Base-by-base conservation (phyloP, 805 yeast genomes). In the Maudiozyma pseudohumilis region DNA sequence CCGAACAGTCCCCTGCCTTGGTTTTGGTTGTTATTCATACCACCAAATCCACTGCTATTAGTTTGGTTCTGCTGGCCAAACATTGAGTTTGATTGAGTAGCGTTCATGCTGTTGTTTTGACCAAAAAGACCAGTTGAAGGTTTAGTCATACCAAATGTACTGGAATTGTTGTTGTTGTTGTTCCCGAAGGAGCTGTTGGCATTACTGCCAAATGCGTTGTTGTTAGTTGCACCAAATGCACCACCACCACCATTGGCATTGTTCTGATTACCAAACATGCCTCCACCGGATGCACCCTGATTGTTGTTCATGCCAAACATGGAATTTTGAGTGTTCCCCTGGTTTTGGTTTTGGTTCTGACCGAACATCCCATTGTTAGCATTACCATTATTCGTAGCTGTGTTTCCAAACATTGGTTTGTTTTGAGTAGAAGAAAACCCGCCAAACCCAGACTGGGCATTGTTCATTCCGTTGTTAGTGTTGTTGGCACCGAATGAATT, bases 81-180 rank as follows among this genome's bases (percentile, higher is more conserved):
- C 35, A 71, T 50, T 4, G 72, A 71, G 20, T 47, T 41, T 9
- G 45, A 41, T 30, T 45, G 45, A 38, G 39, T 48, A 29, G 42
- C 49, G 32, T 48, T 47, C 13, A 7, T 45, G 16, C 15, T 21
- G 15, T n/a, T 31, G 15, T 12, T 20, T 20, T 31, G 34, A 6
- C 34, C 34, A 31, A 31, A 31, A 17, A 31, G 9, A n/a, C 63
- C 46, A 2, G 50, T 37, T 6, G 44, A 32, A 5, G 50, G 49
- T 34, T 48, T 54, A 35, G 51, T 50, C 36, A 52, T 39, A 19
- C 69, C 63, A 46, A 72, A 70, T n/a, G 38, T 35, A 31, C 33
- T 42, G 28, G 35, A 41, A 20, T 34, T 40, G 19, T 6, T 13
- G 25, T 4, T 21, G 25, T 31, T 31, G 22, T 31, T 31, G 15